Conservation (phyloP, 257 asterid species). For the Forsythia suspensa region DNA sequence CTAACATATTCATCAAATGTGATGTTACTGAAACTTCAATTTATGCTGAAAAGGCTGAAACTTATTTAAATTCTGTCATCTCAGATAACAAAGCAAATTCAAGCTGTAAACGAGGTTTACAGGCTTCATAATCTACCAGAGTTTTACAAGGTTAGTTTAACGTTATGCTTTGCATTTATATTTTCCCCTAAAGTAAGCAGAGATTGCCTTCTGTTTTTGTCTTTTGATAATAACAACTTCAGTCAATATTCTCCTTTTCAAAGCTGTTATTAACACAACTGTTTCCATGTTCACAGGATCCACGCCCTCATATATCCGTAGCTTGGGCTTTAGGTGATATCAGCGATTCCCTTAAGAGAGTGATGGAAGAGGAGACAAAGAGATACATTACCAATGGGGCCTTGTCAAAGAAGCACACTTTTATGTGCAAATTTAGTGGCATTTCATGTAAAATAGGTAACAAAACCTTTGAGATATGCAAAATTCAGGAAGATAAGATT, state of each 20-base stretch:
- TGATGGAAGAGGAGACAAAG: conserved; percentile 56
- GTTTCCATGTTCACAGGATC: conserved; percentile 53
- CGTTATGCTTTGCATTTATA: neutral
- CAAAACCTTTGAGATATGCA: conserved; percentile 63
- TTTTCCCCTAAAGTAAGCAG: neutral
- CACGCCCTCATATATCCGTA: conserved; percentile 92
- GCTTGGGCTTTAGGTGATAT: conserved; percentile 84
- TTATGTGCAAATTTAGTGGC: conserved; percentile 66
- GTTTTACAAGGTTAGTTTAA: conserved; percentile 73
- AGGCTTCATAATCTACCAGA: conserved; percentile 95
- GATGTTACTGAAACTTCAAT: neutral
- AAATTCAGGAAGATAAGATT: conserved; percentile 46
- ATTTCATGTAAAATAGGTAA: conserved; percentile 80
- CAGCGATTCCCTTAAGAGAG: conserved; percentile 55
- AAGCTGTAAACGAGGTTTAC: conserved; percentile 81
- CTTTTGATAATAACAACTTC: no score
- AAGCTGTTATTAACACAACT: neutral
- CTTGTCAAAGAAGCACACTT: conserved; percentile 42
- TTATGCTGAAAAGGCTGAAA: conserved; percentile 8
- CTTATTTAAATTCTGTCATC: conserved; percentile 12
- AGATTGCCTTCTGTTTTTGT: neutral
- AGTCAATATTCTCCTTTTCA: neutral
- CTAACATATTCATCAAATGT: no score
- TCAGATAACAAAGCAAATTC: conserved; percentile 80
- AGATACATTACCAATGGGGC: conserved; percentile 32